phyloP scores from a whole-genome alignment of 257 asterid species.

The Nemophila menziesii region DNA sequence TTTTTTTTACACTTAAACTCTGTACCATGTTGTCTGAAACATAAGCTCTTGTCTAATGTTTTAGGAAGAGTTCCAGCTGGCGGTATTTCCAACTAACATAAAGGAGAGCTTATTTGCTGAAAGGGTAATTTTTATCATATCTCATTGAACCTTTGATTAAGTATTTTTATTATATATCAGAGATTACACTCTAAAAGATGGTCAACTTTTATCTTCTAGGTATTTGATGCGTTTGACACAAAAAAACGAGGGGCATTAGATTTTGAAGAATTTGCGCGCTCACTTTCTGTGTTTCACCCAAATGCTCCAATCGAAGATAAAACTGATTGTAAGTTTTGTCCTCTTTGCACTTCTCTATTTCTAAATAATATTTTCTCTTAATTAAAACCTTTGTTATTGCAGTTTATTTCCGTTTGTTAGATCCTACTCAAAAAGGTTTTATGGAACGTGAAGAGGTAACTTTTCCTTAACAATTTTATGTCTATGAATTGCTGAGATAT shows the following conservation, averaged over 20 bases:
- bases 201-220: constrained; percentile 19
- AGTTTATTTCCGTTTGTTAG: constrained; percentile 80
- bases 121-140: constrained; percentile 86
- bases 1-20: background rate
- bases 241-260: constrained; percentile 70
- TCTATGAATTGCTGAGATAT: background rate
- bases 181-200: no score
- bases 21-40: background rate
- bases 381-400: constrained; percentile 19
- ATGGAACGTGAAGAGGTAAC: constrained; percentile 83
- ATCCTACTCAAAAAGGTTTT: constrained; percentile 87
- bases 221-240: constrained; percentile 70
- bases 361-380: no score
- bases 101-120: constrained; percentile 83
- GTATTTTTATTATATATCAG: no score
- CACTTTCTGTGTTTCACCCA: constrained; percentile 87
- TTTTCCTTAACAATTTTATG: background rate
- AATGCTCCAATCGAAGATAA: constrained; percentile 74
- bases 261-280: constrained; percentile 77
- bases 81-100: constrained; percentile 53
- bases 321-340: constrained; percentile 52
- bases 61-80: constrained; percentile 92
- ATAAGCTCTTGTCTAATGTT: constrained; percentile 1
- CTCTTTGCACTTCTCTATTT: no score
- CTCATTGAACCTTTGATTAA: no score